A percentile compares a stretch with the other conserved stretches of the same genome.
phyloP scores from a whole-genome alignment of 129 eudicot species.

The Oenanthe sinensis region DNA sequence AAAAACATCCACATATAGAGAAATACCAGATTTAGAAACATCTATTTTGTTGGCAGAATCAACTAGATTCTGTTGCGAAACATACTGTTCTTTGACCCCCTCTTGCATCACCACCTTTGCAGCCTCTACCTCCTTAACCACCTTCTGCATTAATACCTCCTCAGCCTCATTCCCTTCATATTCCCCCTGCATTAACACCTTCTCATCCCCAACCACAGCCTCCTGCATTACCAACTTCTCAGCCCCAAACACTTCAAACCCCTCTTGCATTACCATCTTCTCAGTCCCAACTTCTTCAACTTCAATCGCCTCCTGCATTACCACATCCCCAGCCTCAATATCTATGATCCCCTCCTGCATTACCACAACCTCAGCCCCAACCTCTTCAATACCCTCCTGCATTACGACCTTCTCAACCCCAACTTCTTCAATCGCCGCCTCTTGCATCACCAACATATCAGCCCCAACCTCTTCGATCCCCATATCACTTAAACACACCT shows the following conservation, averaged over 20 bases:
- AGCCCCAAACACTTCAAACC: not conserved
- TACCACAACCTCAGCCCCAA: not conserved
- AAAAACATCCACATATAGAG: conserved; percentile 49
- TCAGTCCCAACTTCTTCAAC: not conserved
- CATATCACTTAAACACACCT: not conserved
- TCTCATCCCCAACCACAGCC: not conserved
- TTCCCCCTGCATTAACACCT: conserved; percentile 3
- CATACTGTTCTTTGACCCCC: not conserved
- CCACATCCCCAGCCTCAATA: conserved; percentile 1
- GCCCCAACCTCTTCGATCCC: not conserved
- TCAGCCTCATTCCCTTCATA: not conserved
- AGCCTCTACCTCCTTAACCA: not conserved
- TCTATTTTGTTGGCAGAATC: conserved; percentile 27
- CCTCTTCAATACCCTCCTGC: not conserved
- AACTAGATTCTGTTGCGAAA: not conserved
- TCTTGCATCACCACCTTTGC: not conserved
- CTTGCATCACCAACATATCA: not conserved
- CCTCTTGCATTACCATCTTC: not conserved
- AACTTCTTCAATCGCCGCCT: not conserved
- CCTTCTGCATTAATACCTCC: not conserved
- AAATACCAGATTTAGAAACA: conserved; percentile 36
- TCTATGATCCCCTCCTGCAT: not conserved
- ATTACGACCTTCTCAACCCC: not conserved
- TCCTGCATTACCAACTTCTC: not conserved
- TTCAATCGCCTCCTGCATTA: not conserved